A percentile compares a stretch with the other conserved stretches of the same genome.
phyloP scores from a whole-genome alignment of 192 early-diverging fungal genomes.

The Blastocladiella britannica region DNA sequence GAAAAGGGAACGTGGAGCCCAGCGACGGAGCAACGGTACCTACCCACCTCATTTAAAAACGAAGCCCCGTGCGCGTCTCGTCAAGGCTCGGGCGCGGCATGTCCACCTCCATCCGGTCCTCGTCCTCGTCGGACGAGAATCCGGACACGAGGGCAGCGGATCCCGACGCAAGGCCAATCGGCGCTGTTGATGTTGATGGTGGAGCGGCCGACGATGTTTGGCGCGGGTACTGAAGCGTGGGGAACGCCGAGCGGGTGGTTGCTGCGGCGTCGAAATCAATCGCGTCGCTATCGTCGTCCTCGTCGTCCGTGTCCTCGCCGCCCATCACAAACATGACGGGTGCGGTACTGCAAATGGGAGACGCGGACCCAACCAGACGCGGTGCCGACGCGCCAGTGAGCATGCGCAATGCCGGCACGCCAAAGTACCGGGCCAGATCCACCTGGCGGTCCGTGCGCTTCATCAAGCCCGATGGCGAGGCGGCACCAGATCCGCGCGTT shows the following conservation, averaged over 20 bases:
- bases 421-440: background rate
- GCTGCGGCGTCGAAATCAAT: too few species aligned
- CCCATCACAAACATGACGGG: background rate
- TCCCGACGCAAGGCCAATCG: too few species aligned
- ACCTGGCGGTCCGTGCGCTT: background rate
- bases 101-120: background rate
- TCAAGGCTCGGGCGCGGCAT: background rate
- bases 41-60: background rate
- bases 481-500: background rate
- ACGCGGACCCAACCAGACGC: too few species aligned
- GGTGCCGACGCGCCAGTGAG: background rate
- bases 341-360: too few species aligned
- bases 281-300: too few species aligned
- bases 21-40: background rate
- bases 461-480: background rate
- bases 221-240: too few species aligned
- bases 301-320: background rate
- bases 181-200: too few species aligned
- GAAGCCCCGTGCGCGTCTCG: background rate
- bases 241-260: too few species aligned
- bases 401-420: background rate
- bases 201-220: too few species aligned
- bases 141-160: too few species aligned
- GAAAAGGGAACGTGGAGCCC: too few species aligned
- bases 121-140: background rate